These are phyloP conservation scores for Heracleum sosnowskyi DNA, from an alignment of 129 eudicot species.

Conservation along the genomic window DNA sequence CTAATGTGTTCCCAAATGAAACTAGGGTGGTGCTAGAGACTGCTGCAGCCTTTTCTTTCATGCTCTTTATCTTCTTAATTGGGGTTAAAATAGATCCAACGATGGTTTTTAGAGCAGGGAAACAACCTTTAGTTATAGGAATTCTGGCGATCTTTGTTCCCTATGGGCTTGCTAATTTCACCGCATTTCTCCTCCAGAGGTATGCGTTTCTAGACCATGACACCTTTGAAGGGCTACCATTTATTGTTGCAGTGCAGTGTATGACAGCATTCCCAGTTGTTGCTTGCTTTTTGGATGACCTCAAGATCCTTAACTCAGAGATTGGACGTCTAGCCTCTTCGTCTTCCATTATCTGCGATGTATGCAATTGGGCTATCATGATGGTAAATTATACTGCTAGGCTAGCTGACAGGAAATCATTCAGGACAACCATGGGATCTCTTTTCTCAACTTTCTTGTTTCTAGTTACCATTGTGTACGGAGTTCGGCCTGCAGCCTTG, in stretches of 20 bases:
- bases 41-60: constrained; percentile 28
- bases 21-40: constrained; percentile 27
- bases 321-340: constrained; percentile 46
- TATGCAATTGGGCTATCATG: constrained; percentile 28
- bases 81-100: constrained; percentile 40
- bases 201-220: constrained; percentile 18
- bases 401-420: constrained; percentile 14
- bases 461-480: constrained; percentile 16
- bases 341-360: constrained; percentile 37
- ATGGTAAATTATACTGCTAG: constrained; percentile 6
- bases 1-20: constrained; percentile 25
- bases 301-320: constrained; percentile 46
- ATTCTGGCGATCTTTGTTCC: constrained; percentile 29
- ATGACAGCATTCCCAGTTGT: constrained; percentile 41
- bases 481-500: constrained; percentile 34
- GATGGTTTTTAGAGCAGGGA: constrained; percentile 32
- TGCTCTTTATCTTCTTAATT: constrained; percentile 34
- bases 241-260: constrained; percentile 20
- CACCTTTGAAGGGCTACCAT: constrained; percentile 15
- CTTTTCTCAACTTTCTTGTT: constrained; percentile 16
- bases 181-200: constrained; percentile 23
- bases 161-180: constrained; percentile 23
- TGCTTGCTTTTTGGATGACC: constrained; percentile 37
- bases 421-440: constrained; percentile 17
- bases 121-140: constrained; percentile 29